Base-by-base conservation (phyloP, 1,139 yeast genomes). In the Zygosaccharomyces pseudobailii region DNA sequence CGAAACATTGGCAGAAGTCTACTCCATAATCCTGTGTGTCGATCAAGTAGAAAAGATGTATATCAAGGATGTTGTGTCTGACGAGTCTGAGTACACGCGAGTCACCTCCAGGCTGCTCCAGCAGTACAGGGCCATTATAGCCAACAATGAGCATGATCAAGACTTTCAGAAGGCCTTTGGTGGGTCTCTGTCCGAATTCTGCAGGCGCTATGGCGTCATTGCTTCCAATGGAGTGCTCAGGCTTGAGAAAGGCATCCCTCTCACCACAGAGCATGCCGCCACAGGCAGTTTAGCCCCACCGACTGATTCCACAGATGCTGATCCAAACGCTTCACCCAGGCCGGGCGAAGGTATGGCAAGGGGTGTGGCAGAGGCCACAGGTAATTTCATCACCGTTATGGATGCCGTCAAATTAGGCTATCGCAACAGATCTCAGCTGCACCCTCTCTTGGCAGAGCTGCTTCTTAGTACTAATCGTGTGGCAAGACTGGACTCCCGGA, bases 321-420 rank as follows among this genome's bases (percentile, higher is more conserved):
- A 23, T 37, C 23, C 32, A 23, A 21, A 24, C 20, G 40, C 22
- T 13, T 17, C 22, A 7, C 19, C 32, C 3, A 13, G n/a, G 10
- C 13, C 40, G 3, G 41, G 41, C 5, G 46, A 36, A 10, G 45
- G 48, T 7, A 55, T 54, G 40, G 62, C 58, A 23, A 73, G 82
- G 48, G 76, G 85, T 21, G 85, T 87, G 20, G 92, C 95, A 0
- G 92, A 85, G 58, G 85, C 87, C 3, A 87, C 95, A 0, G 94
- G 90, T 2, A 84, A 85, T 54, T 92, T 92, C 66, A 92, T 94
- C 48, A 92, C 98, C 0, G 76, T 89, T 45, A 88, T 92, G 95
- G 99, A 92, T 69, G 98, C 98, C 0, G 71, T 92, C 46, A 89
- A 89, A 61, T 72, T 92, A 52, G 83, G 86, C 57, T 89, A 86